Base-by-base conservation (phyloP, 371 early-diverging fungal genomes). In the Vairimorpha necatrix region DNA sequence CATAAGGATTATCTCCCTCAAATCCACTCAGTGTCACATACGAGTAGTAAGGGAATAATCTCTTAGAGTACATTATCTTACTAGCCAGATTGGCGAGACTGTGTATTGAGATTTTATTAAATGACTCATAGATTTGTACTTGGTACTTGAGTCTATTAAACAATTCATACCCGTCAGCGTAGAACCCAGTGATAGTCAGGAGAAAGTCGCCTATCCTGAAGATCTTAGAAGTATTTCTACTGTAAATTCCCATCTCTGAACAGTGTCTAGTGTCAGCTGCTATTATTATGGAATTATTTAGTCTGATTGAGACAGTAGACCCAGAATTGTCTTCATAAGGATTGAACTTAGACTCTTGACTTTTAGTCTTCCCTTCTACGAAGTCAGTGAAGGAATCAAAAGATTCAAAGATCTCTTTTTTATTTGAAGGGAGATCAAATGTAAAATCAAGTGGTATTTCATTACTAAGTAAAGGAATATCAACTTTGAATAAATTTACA, bases 21-120 rank as follows among this genome's bases (percentile, higher is more conserved):
- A 96, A 82, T 54, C 98, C 99, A 14, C 91, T 92, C 54, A 99
- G 75, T 38, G 90, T 88, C 84, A 90, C 90, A 87, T 90, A 94
- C 71, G 90, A 89, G 80, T 94, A 97, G 87, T 94, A 96, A 0
- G 97, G 96, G 89, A 99, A 97, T 87, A 96, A 96, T 47, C 99
- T 90, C 80, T 89, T 90, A 74, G 87, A 87, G 83, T 98, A 97
- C 48, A 99, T 85, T 62, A 93, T 91, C 74, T 90, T 93, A 20
- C 92, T 90, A 14, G 95, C 86, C 90, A 94, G 88, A 85, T 95
- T 96, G 22, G 98, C 98, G 56, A 94, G 82, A 1, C 93, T 87
- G 62, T 89, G 87, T 90, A 98, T 94, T 26, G 84, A 86, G 84
- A 93, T 94, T 50, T 91, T 90, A 83, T 92, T 91, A 70, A 88